phyloP scores from a whole-genome alignment of 805 yeast genomes.

The Yarrowia sp. region DNA sequence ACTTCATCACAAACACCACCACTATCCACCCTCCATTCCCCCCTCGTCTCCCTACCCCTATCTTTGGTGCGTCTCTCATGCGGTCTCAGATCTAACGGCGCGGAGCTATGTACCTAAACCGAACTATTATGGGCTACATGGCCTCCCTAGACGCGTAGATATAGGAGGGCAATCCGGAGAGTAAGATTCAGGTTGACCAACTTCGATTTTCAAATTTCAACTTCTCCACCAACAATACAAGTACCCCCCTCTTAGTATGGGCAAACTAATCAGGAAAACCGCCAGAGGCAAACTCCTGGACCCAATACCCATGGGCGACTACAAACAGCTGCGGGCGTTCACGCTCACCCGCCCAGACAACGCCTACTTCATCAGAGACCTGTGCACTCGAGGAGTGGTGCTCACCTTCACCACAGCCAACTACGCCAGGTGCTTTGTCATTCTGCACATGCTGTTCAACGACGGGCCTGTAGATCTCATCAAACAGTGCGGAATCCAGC shows the following conservation, averaged over 20 bases:
- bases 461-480: constrained; percentile 1
- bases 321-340: not conserved
- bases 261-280: not conserved
- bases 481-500: not conserved
- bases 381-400: constrained; percentile 24
- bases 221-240: too few species aligned
- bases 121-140: constrained; percentile 22
- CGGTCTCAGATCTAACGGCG: constrained; percentile 34
- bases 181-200: too few species aligned
- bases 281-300: constrained; percentile 23
- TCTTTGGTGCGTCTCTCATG: constrained; percentile 23
- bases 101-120: constrained; percentile 28
- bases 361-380: not conserved
- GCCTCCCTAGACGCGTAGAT: not conserved
- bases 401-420: constrained; percentile 16
- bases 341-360: not conserved
- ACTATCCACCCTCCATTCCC: too few species aligned
- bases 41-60: constrained; percentile 2
- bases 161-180: not conserved
- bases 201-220: too few species aligned
- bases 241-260: not conserved
- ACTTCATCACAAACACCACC: too few species aligned
- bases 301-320: constrained; percentile 15
- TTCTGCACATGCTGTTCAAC: constrained; percentile 27
- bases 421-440: constrained; percentile 13